Evolutionary conservation across 441 rosid genomes (phyloP), one percentile per base, ranked within the genome.

Genomic region (Erodium moschatum): DNA sequence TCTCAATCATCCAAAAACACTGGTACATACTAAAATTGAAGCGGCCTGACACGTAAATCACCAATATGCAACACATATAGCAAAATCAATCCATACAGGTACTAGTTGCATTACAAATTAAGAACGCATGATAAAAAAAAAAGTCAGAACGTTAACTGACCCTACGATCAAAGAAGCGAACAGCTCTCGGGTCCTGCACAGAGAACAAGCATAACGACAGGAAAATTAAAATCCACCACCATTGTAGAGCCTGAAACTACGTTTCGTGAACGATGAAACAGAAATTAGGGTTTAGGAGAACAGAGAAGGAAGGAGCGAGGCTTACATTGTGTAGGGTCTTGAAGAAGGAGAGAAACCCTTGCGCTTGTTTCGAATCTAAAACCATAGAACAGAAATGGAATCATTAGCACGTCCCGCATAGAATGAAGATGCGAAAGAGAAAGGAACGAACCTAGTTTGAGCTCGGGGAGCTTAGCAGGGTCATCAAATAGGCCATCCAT

Each of bases 291-390:
- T 38, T 42, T 66, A 0, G 29, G 11, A 10, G 46, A 64, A 63
- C 33, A 69, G 29, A 40, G 64, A 71, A 35, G 18, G 19, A n/a
- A 1, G 18, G 19, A 20, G 15, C 64, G 1, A 10, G 64, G 52
- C 88, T 85, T 84, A 94, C 99, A 72, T 64, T 78, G 68, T 92
- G 90, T 65, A 94, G 90, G 74, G 90, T 85, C 84, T 85, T 94
- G 89, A 88, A 94, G 87, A 94, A 94, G 6, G 92, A 85, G 68
- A 94, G 89, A 82, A 94, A 94, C 73, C 99, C 97, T 77, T 89
- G 96, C 73, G 97, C 92, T 79, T 94, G 99, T 83, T 87, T 91
- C 63, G 88, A 89, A 85, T 91, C 97, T 92, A 63, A 50, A 68
- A 66, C 67, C 38, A 75, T 58, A 67, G 68, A 65, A 70, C 70